Evolutionary conservation across 1,139 yeast genomes (phyloP).

Genomic region (Candida sp.): DNA sequence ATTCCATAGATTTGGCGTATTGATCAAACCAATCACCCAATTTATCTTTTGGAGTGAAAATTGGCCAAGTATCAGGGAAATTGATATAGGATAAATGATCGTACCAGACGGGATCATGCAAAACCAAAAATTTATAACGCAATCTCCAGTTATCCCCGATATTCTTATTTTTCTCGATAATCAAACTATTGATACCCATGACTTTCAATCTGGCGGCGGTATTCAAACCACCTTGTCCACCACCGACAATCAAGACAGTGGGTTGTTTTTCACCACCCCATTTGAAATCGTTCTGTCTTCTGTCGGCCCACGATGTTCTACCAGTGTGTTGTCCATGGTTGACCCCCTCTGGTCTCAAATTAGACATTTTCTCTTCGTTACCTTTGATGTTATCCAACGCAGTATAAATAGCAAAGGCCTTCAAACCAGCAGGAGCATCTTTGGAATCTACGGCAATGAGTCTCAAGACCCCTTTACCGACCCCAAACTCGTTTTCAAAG

Average conservation of each 20-base stretch:
- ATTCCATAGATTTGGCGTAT: conserved; percentile 35
- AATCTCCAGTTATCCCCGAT: conserved; percentile 47
- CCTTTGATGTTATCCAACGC: conserved; percentile 28
- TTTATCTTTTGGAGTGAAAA: conserved; percentile 41
- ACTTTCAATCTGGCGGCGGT: conserved; percentile 38
- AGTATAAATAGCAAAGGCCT: conserved; percentile 30
- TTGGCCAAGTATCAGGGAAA: conserved; percentile 39
- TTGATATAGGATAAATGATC: conserved; percentile 36
- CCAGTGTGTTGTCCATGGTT: conserved; percentile 31
- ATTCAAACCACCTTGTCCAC: conserved; percentile 42
- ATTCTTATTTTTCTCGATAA: conserved; percentile 30
- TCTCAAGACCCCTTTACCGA: conserved; percentile 28
- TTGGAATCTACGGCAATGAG: conserved; percentile 23
- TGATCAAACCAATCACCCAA: conserved; percentile 38
- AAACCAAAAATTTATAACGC: conserved; percentile 39
- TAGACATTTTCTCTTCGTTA: conserved; percentile 27
- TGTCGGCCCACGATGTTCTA: conserved; percentile 27
- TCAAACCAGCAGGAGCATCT: conserved; percentile 14
- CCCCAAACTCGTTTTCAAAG: conserved; percentile 25
- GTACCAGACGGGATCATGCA: conserved; percentile 43
- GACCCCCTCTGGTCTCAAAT: conserved; percentile 31
- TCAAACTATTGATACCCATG: conserved; percentile 32
- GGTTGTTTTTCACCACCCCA: conserved; percentile 29
- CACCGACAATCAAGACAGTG: conserved; percentile 38
- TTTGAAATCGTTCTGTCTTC: conserved; percentile 18